phyloP scores from a whole-genome alignment of 768 basidiomycete species.

The Kwoniella mangroviensis region DNA sequence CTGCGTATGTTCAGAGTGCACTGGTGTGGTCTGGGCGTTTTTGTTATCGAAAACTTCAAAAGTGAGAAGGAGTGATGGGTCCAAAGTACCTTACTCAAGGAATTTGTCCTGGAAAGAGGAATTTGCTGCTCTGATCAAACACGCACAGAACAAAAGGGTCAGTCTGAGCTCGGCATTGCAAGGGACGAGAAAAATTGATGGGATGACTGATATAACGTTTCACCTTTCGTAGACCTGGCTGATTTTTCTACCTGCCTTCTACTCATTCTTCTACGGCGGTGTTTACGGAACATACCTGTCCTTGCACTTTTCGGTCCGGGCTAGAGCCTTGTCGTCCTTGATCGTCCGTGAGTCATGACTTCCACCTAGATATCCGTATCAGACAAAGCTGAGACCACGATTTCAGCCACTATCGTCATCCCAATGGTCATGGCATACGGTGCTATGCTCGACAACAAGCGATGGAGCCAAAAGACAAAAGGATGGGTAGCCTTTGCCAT shows the following conservation, averaged over 20 bases:
- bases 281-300: conserved; percentile 29
- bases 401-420: conserved; percentile 23
- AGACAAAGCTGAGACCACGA: background rate
- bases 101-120: conserved; percentile 23
- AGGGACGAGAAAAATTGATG: too few relatives aligned
- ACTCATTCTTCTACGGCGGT: conserved; percentile 35
- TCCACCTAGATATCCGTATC: background rate
- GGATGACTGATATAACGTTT: background rate
- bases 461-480: conserved; percentile 17
- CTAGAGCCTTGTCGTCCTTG: conserved; percentile 37
- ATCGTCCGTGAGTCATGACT: conserved; percentile 33
- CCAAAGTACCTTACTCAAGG: conserved; percentile 19
- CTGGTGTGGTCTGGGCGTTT: conserved; percentile 19
- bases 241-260: conserved; percentile 26
- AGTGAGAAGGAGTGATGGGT: conserved; percentile 25
- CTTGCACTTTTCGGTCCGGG: conserved; percentile 30
- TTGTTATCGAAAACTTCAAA: conserved; percentile 24
- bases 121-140: conserved; percentile 25
- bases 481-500: conserved; percentile 24
- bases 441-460: conserved; percentile 24
- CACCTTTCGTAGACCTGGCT: conserved; percentile 20
- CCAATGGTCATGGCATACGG: conserved; percentile 27
- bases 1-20: conserved; percentile 6
- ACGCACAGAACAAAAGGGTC: conserved; percentile 17
- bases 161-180: background rate